Percentiles rank a stretch among this genome's conserved stretches.
These are phyloP conservation scores for Blastocystis sp. DNA, from an alignment of 352 stramenopile species.

Conservation along the genomic window DNA sequence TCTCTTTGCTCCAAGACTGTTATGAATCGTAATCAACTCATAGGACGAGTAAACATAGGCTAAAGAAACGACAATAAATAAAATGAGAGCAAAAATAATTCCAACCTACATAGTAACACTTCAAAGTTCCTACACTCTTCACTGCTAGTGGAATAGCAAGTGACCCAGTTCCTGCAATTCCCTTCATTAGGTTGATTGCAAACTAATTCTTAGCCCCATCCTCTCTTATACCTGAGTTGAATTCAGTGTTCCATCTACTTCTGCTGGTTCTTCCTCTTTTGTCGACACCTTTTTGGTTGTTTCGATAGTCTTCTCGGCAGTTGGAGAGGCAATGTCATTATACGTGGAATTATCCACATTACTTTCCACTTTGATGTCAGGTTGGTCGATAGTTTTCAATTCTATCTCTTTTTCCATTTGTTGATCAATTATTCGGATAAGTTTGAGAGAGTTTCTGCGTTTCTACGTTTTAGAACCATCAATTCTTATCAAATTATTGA, in stretches of 20 bases:
- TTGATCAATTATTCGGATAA: neutral
- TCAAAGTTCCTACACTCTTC: neutral
- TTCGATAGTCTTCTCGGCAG: neutral
- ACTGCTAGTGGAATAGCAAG: conserved; percentile 3
- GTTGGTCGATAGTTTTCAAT: neutral
- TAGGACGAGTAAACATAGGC: conserved; percentile 37
- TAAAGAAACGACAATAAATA: conserved; percentile 32
- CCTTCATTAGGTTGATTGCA: conserved; percentile 62
- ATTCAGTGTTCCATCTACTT: conserved; percentile 10
- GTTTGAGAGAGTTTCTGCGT: neutral
- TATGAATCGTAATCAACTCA: conserved; percentile 32
- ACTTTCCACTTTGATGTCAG: neutral
- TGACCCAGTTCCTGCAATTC: conserved; percentile 40
- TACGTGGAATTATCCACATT: neutral
- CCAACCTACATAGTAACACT: neutral
- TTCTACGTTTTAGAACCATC: neutral
- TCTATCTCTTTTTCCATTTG: neutral
- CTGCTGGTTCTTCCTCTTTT: neutral
- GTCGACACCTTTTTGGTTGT: neutral
- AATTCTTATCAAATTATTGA: neutral
- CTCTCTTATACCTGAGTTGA: neutral
- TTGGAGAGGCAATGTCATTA: neutral
- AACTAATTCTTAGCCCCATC: neutral
- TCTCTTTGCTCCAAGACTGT: neutral
- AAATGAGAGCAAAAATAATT: neutral